Evolutionary conservation across 1,139 yeast genomes (phyloP).

Genomic region (Saccharomyces hybrid): DNA sequence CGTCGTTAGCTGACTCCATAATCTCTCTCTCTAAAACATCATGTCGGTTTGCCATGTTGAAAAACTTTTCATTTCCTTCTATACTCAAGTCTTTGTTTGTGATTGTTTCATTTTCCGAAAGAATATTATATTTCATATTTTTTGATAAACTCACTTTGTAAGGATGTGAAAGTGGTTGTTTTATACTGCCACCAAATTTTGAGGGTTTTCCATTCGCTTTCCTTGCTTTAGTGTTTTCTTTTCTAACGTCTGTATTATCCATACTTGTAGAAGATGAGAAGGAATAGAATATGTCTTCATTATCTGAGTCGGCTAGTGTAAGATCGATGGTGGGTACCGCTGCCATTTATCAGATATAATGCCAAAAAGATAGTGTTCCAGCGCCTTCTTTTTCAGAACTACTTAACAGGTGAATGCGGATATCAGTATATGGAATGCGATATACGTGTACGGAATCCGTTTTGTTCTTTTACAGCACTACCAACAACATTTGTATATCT

Average conservation of each 20-base stretch:
- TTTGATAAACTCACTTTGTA: not conserved
- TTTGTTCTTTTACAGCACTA: not conserved
- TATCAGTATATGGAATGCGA: not conserved
- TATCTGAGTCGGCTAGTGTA: constrained; percentile 17
- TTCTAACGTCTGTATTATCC: constrained; percentile 1
- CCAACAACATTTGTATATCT: not conserved
- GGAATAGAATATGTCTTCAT: constrained; percentile 3
- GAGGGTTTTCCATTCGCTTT: too few relatives aligned
- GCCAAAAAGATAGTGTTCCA: not conserved
- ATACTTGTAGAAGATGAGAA: constrained; percentile 1
- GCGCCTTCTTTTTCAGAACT: not conserved
- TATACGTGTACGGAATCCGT: too few relatives aligned
- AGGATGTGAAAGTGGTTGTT: not conserved
- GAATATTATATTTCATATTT: not conserved
- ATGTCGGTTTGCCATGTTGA: not conserved
- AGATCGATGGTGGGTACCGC: constrained; percentile 18
- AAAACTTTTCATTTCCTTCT: not conserved
- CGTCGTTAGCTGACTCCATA: not conserved
- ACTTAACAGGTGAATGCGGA: not conserved
- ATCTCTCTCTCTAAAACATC: not conserved
- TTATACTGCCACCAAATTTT: too few relatives aligned
- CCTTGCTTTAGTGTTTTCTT: not conserved
- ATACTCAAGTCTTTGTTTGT: not conserved
- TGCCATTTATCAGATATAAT: constrained; percentile 3
- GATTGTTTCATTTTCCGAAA: not conserved